A percentile compares a stretch with the other conserved stretches of the same genome.
These are phyloP conservation scores for Aquilaria malaccensis DNA, from an alignment of 345 rosid species.

Conservation along the genomic window DNA sequence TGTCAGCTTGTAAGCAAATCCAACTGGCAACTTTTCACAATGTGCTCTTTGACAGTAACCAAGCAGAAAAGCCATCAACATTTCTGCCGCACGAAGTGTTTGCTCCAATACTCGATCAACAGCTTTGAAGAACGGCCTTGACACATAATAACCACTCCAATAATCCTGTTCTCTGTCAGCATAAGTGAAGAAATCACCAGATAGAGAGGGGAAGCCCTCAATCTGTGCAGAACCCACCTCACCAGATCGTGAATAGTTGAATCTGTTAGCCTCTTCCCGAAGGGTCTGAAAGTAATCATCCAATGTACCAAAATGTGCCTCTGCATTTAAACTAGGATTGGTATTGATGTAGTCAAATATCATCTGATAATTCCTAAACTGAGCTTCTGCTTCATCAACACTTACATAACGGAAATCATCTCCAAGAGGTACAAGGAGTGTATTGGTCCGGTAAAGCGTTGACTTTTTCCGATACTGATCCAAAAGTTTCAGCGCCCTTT, in stretches of 20 bases:
- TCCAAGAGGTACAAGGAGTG: conserved; percentile 94
- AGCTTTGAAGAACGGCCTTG: conserved; percentile 97
- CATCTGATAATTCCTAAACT: conserved; percentile 85
- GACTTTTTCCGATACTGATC: conserved; percentile 99
- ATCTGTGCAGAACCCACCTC: conserved; percentile 77
- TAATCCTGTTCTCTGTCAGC: conserved; percentile 91
- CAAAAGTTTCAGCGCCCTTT: conserved; percentile 69
- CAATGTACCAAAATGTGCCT: conserved; percentile 84
- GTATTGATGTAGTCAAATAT: conserved; percentile 91
- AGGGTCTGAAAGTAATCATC: conserved; percentile 81
- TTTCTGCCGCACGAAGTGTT: conserved; percentile 84
- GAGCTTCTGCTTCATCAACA: conserved; percentile 87
- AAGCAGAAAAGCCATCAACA: conserved; percentile 74
- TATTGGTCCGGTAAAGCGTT: conserved; percentile 72
- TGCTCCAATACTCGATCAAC: conserved; percentile 95
- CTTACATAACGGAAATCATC: conserved; percentile 91
- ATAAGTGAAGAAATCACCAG: conserved; percentile 97
- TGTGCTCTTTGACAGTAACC: conserved; percentile 86
- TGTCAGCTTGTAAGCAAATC: conserved; percentile 72
- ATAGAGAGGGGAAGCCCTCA: conserved; percentile 89
- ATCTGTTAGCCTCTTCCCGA: conserved; percentile 78
- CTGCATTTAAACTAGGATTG: conserved; percentile 76
- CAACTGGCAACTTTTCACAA: conserved; percentile 75
- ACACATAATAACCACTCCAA: conserved; percentile 99
- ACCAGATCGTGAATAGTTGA: conserved; percentile 72